Conservation (phyloP, 2,329 filamentous ascomycete genomes). For the Fonsecaea nubica region DNA sequence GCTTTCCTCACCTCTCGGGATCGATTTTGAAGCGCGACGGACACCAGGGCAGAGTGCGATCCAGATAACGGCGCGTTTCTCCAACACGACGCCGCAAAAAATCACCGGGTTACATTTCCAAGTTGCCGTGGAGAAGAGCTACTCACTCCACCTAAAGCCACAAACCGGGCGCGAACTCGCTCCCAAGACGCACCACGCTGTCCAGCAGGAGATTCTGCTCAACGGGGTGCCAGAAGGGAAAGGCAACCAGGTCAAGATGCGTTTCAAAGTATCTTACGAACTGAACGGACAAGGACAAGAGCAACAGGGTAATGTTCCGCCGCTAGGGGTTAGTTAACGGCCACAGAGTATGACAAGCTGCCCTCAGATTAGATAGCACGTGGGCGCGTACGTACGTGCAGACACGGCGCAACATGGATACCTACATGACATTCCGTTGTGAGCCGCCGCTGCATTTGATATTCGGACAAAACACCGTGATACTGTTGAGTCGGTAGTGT, state of each 20-base stretch:
- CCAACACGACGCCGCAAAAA: constrained; percentile 74
- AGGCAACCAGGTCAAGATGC: constrained; percentile 82
- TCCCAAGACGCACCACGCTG: constrained; percentile 74
- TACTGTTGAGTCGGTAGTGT: not conserved
- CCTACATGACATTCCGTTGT: too few relatives aligned
- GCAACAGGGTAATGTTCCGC: constrained; percentile 84
- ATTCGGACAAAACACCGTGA: not conserved
- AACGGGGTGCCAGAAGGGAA: constrained; percentile 74
- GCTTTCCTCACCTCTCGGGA: constrained; percentile 71
- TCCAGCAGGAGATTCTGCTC: constrained; percentile 81
- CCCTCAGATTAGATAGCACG: constrained; percentile 5
- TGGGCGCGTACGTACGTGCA: not conserved
- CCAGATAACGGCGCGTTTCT: constrained; percentile 77
- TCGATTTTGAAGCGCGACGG: constrained; percentile 72
- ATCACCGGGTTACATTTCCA: constrained; percentile 87
- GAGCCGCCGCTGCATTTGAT: too few relatives aligned
- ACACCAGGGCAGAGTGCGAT: constrained; percentile 63
- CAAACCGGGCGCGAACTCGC: constrained; percentile 80
- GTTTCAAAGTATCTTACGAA: constrained; percentile 85
- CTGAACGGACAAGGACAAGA: constrained; percentile 67
- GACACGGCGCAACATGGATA: not conserved
- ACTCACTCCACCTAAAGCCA: constrained; percentile 79
- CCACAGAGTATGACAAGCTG: constrained; percentile 2
- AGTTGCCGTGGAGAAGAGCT: constrained; percentile 89
- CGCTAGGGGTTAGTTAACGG: constrained; percentile 66